phyloP scores from a whole-genome alignment of 202 grass and related monocot species.

The Cymbopogon flexuosus region DNA sequence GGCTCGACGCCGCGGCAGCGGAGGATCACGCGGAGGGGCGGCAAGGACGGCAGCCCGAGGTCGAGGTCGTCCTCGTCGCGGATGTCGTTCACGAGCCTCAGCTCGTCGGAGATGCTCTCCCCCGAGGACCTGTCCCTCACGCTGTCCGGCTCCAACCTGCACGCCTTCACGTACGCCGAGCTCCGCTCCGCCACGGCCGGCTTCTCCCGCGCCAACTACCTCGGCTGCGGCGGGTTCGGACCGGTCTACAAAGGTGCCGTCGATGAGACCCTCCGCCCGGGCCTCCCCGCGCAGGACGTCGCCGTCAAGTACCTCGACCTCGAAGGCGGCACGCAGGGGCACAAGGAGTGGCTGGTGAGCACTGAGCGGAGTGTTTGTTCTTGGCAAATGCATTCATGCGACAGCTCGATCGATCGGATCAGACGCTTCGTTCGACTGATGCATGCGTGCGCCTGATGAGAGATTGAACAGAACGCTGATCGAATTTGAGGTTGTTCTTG shows the following conservation, averaged over 20 bases:
- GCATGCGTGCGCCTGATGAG: no score
- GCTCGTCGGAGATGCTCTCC: conserved; percentile 56
- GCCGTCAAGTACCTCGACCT: conserved; percentile 82
- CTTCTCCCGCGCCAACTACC: conserved; percentile 62
- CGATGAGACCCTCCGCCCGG: conserved; percentile 49
- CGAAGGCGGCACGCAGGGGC: conserved; percentile 72
- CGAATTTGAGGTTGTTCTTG: background rate
- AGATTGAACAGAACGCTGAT: background rate
- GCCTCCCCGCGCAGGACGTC: conserved; percentile 53
- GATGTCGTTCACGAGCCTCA: conserved; percentile 62
- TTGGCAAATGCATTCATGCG: conserved; percentile 24
- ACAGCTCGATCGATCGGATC: background rate
- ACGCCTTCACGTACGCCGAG: conserved; percentile 76
- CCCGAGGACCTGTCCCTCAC: conserved; percentile 77
- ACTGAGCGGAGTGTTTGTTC: background rate
- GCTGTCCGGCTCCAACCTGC: conserved; percentile 63
- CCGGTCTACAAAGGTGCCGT: conserved; percentile 68
- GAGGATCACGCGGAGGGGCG: conserved; percentile 12
- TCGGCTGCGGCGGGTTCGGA: conserved; percentile 80
- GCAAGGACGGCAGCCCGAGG: conserved; percentile 17
- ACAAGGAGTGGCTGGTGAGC: conserved; percentile 89
- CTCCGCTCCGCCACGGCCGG: conserved; percentile 41
- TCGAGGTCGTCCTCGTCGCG: conserved; percentile 29
- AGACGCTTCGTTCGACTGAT: no score
- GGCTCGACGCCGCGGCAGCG: background rate